phyloP scores from a whole-genome alignment of 108 stramenopile genomes.

The Discostella stelligeroides region DNA sequence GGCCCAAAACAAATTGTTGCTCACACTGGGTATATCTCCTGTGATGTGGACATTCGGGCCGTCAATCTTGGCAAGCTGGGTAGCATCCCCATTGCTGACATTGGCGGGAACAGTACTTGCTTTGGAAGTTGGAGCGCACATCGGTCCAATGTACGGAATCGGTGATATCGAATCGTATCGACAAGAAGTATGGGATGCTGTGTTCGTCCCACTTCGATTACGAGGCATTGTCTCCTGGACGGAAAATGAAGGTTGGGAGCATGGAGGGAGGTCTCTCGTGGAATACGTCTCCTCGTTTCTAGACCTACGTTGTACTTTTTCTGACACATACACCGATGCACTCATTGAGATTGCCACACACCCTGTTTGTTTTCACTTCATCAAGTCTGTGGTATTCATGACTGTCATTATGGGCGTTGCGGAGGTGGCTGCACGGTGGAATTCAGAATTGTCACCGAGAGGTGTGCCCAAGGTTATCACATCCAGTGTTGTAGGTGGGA shows the following conservation, averaged over 20 bases:
- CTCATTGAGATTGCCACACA: constrained; percentile 74
- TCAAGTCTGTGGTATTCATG: constrained; percentile 72
- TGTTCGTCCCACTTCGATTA: constrained; percentile 62
- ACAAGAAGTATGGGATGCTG: constrained; percentile 45
- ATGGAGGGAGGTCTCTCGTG: constrained; percentile 28
- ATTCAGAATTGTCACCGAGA: constrained; percentile 68
- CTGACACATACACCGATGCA: constrained; percentile 47
- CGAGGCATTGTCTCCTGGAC: constrained; percentile 34
- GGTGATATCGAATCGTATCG: constrained; percentile 51
- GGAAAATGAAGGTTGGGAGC: constrained; percentile 34
- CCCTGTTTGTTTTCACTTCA: constrained; percentile 62
- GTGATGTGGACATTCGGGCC: constrained; percentile 68
- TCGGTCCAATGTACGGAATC: constrained; percentile 74
- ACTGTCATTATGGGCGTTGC: constrained; percentile 69
- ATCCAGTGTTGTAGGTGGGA: constrained; percentile 63
- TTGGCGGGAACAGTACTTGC: constrained; percentile 65
- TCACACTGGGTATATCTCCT: constrained; percentile 70
- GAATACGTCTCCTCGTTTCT: constrained; percentile 33
- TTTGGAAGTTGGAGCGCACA: constrained; percentile 60
- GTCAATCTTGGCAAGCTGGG: constrained; percentile 64
- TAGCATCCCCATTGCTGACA: constrained; percentile 77
- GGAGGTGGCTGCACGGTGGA: constrained; percentile 56
- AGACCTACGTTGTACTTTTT: constrained; percentile 41
- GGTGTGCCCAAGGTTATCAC: constrained; percentile 81
- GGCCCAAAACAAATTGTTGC: constrained; percentile 71